Evolutionary conservation across 306 rosid genomes (phyloP), one percentile per base, ranked within the genome.

Genomic region (Ochetophila trinervis): DNA sequence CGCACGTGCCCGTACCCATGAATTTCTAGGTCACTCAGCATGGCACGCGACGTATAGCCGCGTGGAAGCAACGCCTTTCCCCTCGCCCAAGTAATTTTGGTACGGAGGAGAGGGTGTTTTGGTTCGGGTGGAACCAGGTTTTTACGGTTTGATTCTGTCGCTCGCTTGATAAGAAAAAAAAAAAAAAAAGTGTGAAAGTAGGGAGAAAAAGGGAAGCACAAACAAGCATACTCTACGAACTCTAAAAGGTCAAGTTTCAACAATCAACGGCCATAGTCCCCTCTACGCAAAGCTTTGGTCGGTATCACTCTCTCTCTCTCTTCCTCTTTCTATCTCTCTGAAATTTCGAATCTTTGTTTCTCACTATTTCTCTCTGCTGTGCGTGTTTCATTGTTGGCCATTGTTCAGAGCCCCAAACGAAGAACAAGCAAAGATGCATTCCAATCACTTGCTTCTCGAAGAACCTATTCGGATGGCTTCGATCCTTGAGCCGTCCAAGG

Each of bases 381-480:
- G n/a, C n/a, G n/a, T n/a, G n/a, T 47, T 36, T 3, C 17, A 6
- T 7, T 15, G 23, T 62, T 16, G 16, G 13, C 17, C 18, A 17
- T 40, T 50, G 65, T 12, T 50, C 18, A 9, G 3, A 34, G 20
- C 60, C 18, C 40, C 51, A 5, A 37, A 58, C 59, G 11, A 47
- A 48, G 15, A 32, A 57, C 18, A 24, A 63, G 17, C 78, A 58
- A 89, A 79, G 82, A 94, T 94, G 99, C 99, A 88, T 83, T 88
- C 97, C 47, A 62, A 80, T 82, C 94, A 88, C 85, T 62, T 94
- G 66, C 99, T 94, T 65, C 91, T 94, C 19, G 99, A 94, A 59
- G 99, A 94, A 75, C 99, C 99, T 0, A 86, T 94, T 36, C 62
- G 99, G 84, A 94, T 94, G 99, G 88, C 88, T 20, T 90, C 99